phyloP scores from a whole-genome alignment of 495 filamentous ascomycete species.

The Cenococcum geophilum region DNA sequence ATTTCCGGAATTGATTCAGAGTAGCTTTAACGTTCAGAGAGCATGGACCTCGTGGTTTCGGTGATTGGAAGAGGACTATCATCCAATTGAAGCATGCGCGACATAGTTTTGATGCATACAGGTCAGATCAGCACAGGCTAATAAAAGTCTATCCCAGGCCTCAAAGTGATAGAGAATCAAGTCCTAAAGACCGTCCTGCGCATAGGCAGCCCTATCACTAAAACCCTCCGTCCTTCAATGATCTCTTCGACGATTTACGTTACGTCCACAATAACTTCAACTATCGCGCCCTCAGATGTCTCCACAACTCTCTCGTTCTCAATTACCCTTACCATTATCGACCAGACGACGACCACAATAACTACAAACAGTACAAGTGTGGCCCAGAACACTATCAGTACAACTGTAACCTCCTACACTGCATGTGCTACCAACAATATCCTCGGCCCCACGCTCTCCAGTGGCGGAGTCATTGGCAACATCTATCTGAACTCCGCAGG shows the following conservation, averaged over 20 bases:
- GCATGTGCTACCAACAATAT: slow-evolving; percentile 1
- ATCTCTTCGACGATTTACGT: neutral
- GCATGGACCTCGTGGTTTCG: too few relatives aligned
- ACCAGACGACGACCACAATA: neutral
- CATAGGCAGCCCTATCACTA: neutral
- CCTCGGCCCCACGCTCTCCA: neutral
- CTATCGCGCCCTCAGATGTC: neutral
- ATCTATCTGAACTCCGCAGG: neutral
- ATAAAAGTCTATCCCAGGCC: neutral
- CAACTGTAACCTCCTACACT: neutral
- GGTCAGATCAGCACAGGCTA: too few relatives aligned
- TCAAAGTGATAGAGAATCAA: neutral
- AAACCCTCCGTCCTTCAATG: neutral
- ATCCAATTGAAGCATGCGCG: too few relatives aligned
- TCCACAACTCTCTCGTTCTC: neutral
- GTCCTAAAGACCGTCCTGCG: neutral
- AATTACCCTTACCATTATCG: neutral
- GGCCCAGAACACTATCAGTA: neutral
- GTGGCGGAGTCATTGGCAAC: neutral
- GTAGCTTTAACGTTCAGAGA: too few relatives aligned
- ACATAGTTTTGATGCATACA: too few relatives aligned
- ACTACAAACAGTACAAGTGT: neutral
- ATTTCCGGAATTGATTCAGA: too few relatives aligned
- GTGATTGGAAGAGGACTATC: too few relatives aligned
- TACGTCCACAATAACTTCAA: neutral